These are phyloP conservation scores for Cladophialophora bantiana DNA, from an alignment of 2,329 filamentous ascomycete species.

Conservation along the genomic window DNA sequence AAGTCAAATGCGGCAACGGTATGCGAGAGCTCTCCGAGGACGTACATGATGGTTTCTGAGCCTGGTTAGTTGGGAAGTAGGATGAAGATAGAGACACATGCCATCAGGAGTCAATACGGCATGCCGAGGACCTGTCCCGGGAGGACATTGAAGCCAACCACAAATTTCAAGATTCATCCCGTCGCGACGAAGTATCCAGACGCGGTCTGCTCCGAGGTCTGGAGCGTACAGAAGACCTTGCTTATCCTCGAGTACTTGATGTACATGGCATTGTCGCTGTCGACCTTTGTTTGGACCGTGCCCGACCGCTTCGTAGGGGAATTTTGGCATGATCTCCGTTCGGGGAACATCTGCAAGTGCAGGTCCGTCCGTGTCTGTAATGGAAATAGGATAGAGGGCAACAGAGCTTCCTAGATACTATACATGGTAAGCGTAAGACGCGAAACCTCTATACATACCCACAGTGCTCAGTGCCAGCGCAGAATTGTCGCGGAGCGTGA, in stretches of 20 bases:
- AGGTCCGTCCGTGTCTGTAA: neutral
- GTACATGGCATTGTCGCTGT: constrained; percentile 7
- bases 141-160: constrained; percentile 5
- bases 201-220: neutral
- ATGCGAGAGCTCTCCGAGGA: neutral
- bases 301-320: neutral
- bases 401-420: neutral
- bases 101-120: neutral
- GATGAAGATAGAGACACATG: neutral
- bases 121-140: neutral
- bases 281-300: neutral
- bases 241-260: constrained; percentile 4
- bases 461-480: neutral
- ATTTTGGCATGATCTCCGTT: neutral
- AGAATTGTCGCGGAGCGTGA: neutral
- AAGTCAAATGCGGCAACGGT: neutral
- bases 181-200: neutral
- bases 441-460: neutral
- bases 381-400: constrained; percentile 3
- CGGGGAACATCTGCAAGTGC: neutral
- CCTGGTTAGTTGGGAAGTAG: neutral
- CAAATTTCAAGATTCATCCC: neutral
- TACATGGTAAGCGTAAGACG: neutral
- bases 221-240: neutral
- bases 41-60: constrained; percentile 3